A percentile compares a stretch with the other conserved stretches of the same genome.
Evolutionary conservation across 495 filamentous ascomycete genomes (phyloP).

Genomic region (Terfezia claveryi): DNA sequence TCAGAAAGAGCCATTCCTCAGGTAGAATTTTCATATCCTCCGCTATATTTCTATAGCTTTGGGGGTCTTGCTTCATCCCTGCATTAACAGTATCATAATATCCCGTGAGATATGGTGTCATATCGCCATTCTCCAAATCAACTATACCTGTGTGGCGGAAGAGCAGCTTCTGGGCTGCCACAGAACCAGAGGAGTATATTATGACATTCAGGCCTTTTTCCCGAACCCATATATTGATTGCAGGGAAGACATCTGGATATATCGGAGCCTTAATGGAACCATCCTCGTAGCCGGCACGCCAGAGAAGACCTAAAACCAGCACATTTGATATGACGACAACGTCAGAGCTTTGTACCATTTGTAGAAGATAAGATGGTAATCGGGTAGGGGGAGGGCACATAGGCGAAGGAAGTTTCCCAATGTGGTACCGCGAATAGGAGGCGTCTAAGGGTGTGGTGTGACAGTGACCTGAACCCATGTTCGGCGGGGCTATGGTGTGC

Average conservation of each 20-base stretch:
- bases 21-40: conserved; percentile 19
- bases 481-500: too few relatives aligned
- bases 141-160: conserved; percentile 39
- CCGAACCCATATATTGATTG: conserved; percentile 30
- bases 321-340: not conserved
- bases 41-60: conserved; percentile 39
- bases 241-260: conserved; percentile 41
- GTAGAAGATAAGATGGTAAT: too few relatives aligned
- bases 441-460: too few relatives aligned
- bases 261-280: conserved; percentile 41
- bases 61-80: conserved; percentile 38
- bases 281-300: conserved; percentile 38
- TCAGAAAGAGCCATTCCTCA: conserved; percentile 40
- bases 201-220: conserved; percentile 25
- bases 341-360: too few relatives aligned
- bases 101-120: conserved; percentile 30
- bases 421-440: too few relatives aligned
- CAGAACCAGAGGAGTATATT: conserved; percentile 52
- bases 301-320: conserved; percentile 35
- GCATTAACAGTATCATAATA: conserved; percentile 57
- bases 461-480: too few relatives aligned
- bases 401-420: too few relatives aligned
- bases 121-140: conserved; percentile 25
- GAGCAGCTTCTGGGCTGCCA: conserved; percentile 48
- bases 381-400: too few relatives aligned